Conservation (phyloP, 2,329 filamentous ascomycete species). For the Aspergillus flavus region DNA sequence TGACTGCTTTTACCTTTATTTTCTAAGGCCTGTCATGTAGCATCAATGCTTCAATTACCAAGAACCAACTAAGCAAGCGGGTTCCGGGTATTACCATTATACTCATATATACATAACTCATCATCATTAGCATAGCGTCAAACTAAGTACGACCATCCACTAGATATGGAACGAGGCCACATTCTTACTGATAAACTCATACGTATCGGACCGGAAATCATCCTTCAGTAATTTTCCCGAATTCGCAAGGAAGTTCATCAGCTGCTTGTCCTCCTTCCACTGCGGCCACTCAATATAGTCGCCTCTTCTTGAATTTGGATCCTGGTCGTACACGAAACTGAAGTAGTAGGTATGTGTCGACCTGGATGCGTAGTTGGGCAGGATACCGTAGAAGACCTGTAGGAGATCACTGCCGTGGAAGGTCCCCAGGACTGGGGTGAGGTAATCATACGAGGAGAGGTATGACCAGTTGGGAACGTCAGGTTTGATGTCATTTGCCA, state of each 20-base stretch:
- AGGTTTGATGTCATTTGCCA: constrained; percentile 52
- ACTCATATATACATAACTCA: not conserved
- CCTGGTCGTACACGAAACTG: constrained; percentile 69
- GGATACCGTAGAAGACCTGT: constrained; percentile 67
- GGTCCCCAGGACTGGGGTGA: constrained; percentile 72
- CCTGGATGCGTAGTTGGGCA: constrained; percentile 63
- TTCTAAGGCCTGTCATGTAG: not conserved
- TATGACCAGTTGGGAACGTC: constrained; percentile 72
- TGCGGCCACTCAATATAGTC: constrained; percentile 55
- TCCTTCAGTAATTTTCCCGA: constrained; percentile 47
- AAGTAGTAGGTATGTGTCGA: constrained; percentile 71
- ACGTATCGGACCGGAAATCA: constrained; percentile 51
- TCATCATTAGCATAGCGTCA: not conserved
- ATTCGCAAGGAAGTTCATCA: constrained; percentile 54
- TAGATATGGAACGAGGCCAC: constrained; percentile 29
- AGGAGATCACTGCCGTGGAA: constrained; percentile 73
- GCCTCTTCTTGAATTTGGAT: constrained; percentile 64
- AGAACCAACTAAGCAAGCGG: not conserved
- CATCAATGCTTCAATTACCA: not conserved
- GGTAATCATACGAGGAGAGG: constrained; percentile 70
- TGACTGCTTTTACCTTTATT: no score
- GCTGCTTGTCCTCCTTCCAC: constrained; percentile 53
- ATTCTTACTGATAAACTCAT: constrained; percentile 41
- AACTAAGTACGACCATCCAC: not conserved
- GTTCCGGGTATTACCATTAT: not conserved